A percentile compares a stretch with the other conserved stretches of the same genome.
These are phyloP conservation scores for Solanum okadae DNA, from an alignment of 257 asterid genomes.

Conservation along the genomic window DNA sequence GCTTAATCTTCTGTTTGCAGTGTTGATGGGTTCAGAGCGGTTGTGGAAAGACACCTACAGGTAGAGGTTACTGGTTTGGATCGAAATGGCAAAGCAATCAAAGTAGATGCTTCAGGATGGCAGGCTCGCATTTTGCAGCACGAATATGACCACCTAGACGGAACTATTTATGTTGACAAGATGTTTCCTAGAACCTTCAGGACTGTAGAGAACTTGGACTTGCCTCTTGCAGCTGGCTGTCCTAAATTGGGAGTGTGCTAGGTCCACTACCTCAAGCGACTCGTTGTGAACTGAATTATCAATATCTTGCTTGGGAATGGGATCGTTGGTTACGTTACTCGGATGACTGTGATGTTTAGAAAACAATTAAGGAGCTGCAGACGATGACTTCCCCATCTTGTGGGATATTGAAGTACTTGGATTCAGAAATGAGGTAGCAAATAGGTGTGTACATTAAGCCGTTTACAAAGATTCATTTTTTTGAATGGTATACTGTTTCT, in stretches of 20 bases:
- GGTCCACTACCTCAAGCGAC: not conserved
- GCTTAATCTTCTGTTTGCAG: constrained; percentile 22
- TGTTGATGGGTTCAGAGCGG: constrained; percentile 76
- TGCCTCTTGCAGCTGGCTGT: constrained; percentile 72
- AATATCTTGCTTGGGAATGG: not conserved
- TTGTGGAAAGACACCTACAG: constrained; percentile 70
- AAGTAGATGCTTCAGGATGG: constrained; percentile 88
- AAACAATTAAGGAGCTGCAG: not conserved
- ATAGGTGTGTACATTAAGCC: not conserved
- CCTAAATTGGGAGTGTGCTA: constrained; percentile 53
- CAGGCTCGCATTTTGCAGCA: constrained; percentile 95
- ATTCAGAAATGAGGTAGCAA: not conserved
- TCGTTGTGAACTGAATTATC: not conserved
- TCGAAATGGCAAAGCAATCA: constrained; percentile 53
- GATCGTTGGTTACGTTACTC: not conserved
- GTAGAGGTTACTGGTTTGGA: constrained; percentile 76
- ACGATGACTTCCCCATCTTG: not conserved
- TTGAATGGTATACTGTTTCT: not conserved
- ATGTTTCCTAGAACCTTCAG: constrained; percentile 82
- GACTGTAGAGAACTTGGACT: constrained; percentile 52
- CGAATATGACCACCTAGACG: constrained; percentile 83
- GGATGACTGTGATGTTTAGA: not conserved
- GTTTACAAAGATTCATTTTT: not conserved
- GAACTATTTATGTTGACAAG: constrained; percentile 75
- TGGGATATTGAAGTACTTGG: not conserved